Evolutionary conservation across 192 early-diverging fungal species (phyloP), one percentile per base, ranked within the genome.

Genomic region (Geranomyces variabilis): DNA sequence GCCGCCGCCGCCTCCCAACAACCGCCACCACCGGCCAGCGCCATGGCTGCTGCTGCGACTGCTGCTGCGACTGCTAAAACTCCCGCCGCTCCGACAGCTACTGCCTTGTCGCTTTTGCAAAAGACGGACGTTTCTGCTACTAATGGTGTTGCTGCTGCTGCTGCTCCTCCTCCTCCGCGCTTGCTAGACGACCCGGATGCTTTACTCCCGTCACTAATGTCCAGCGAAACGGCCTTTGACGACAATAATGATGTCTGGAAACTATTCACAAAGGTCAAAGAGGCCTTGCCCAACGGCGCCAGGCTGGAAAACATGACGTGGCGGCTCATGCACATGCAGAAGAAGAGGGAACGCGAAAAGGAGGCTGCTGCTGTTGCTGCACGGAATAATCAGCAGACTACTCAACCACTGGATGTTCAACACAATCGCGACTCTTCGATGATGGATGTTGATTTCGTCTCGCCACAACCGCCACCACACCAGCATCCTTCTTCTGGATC

Each of bases 261-360:
- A 36, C 78, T 94, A 64, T 92, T 86, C 61, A 89, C 90, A 13
- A 93, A 93, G 77, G 90, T 92, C 43, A 93, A 92, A 75, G 88
- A 89, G 43, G 86, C 86, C 9, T 70, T 94, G 31, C 90, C 90
- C n/a, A 86, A 92, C 36, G 93, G 92, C 17, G 84, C 84, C 30
- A 76, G 93, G 41, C 79, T 93, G 17, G 93, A 94, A 73, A 94
- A 93, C 76, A 69, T 93, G 65, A 87, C 89, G 10, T 94, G 93
- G 93, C 79, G 93, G 29, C 85, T 93, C 77, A 91, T 93, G 90
- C 87, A 88, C 21, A 86, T 92, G 83, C 82, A 79, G 14, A 68
- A 90, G 34, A 75, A 82, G 55, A 79, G 82, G 64, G 63, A 75
- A 49, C 43, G 55, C 57, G 44, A 67, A 22, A 60, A 22, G 44